Evolutionary conservation across 2,329 filamentous ascomycete genomes (phyloP), one percentile per base, ranked within the genome.

Genomic region (Pseudopyricularia cyperi): DNA sequence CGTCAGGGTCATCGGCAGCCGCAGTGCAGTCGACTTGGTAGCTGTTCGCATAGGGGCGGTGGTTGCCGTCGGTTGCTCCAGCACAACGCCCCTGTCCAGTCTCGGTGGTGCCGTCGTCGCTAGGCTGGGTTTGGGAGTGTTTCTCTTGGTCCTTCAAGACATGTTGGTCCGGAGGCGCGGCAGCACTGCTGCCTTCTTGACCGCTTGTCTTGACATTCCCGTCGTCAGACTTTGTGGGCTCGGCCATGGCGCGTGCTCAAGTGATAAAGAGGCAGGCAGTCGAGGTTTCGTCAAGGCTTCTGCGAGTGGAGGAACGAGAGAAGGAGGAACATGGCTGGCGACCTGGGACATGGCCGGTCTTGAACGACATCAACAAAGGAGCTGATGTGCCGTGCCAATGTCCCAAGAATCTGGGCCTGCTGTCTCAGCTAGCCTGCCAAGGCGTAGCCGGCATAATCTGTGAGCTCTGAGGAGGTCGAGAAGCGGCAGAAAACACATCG

Each of bases 1-100:
- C 55, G 57, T 65, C n/a, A 12, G 48, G 33, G 48, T 39, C 48
- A 11, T 7, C 9, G 19, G 48, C 48, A 4, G 48, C 48, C 17
- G 30, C 32, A 14, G 39, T 24, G 22, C 39, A 24, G 5, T 44
- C 39, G 39, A 44, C 19, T 24, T 44, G 39, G 12, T 44, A 44
- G 39, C 39, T 28, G 39, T 44, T 44, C 24, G 19, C 39, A 7
- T 24, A 44, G 14, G 39, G 39, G 11, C 24, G 39, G 19, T 44
- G 39, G 39, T 44, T 19, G 19, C 8, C 39, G 24, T 28, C 11
- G 22, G 39, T 19, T 19, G 11, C 4, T 44, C 24, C 2, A 14
- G 39, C 39, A 44, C 28, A 9, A 9, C 9, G 28, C 9, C 28
- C 9, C 9, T 30, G 28, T 30, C 5, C 9, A 30, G 9, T 30